These are phyloP conservation scores for Ustilago esculenta DNA, from an alignment of 1,284 basidiomycete species.

Conservation along the genomic window DNA sequence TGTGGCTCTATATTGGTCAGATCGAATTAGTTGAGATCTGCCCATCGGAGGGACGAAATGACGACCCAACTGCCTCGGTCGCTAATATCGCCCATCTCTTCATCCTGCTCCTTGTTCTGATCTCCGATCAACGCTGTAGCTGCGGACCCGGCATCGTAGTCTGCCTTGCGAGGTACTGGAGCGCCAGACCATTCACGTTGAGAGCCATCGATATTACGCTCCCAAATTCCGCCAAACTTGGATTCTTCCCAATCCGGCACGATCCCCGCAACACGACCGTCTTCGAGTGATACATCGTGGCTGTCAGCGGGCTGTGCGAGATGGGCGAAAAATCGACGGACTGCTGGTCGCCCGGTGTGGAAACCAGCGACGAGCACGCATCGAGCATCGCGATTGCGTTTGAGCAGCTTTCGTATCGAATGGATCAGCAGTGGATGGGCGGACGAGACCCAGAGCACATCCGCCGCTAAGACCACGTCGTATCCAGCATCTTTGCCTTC, in stretches of 20 bases:
- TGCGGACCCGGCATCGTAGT: conserved; percentile 1
- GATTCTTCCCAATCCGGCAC: conserved; percentile 46
- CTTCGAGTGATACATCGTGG: conserved; percentile 5
- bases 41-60: conserved; percentile 49
- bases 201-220: conserved; percentile 45
- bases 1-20: too few relatives aligned
- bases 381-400: conserved; percentile 25
- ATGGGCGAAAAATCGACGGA: conserved; percentile 50
- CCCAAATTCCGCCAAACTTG: conserved; percentile 47
- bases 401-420: conserved; percentile 52
- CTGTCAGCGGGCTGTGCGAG: conserved; percentile 14
- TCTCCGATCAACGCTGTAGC: neutral
- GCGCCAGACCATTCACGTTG: conserved; percentile 28
- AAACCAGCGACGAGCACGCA: conserved; percentile 59
- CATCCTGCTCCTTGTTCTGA: conserved; percentile 10
- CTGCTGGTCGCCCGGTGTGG: conserved; percentile 60
- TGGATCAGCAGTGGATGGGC: conserved; percentile 52
- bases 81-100: conserved; percentile 62
- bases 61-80: conserved; percentile 62
- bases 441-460: conserved; percentile 64
- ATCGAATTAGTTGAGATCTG: conserved; percentile 15
- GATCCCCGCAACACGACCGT: conserved; percentile 19
- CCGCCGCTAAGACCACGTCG: conserved; percentile 56
- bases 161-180: conserved; percentile 12
- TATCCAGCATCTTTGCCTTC: conserved; percentile 12